These are phyloP conservation scores for Botryotinia convoluta DNA, from an alignment of 2,329 filamentous ascomycete species.

Conservation along the genomic window DNA sequence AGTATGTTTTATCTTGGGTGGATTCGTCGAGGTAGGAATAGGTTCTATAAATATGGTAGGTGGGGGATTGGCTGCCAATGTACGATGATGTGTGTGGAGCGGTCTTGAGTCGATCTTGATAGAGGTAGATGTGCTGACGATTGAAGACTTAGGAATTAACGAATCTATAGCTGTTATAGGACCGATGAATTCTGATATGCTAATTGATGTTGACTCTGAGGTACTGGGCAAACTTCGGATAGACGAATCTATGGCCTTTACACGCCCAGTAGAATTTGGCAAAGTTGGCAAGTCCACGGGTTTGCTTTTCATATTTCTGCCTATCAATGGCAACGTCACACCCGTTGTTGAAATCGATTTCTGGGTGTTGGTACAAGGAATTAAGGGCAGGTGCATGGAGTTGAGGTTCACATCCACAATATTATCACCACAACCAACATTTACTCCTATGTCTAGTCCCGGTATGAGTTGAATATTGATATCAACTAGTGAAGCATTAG, in stretches of 20 bases:
- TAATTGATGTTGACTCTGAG: background rate
- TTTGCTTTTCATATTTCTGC: background rate
- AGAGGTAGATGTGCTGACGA: background rate
- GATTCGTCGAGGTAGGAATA: background rate
- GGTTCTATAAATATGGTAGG: conserved; percentile 4
- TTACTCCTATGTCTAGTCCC: background rate
- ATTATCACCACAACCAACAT: background rate
- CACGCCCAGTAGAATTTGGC: background rate
- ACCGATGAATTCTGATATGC: background rate
- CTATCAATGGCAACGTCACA: background rate
- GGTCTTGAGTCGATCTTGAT: background rate
- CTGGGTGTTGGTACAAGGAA: background rate
- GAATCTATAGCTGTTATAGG: background rate
- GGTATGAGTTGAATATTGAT: background rate
- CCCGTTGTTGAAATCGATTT: background rate
- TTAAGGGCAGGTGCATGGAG: background rate
- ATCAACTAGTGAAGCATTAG: background rate
- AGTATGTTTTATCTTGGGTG: background rate
- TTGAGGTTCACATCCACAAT: background rate
- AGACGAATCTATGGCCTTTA: background rate
- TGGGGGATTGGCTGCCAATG: background rate
- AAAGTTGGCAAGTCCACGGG: no score
- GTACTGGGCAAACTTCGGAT: background rate
- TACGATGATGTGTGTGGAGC: background rate
- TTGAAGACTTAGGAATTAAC: no score